A percentile compares a stretch with the other conserved stretches of the same genome.
Conservation (phyloP, 352 stramenopile genomes). For the Phytopythium oedochilum region DNA sequence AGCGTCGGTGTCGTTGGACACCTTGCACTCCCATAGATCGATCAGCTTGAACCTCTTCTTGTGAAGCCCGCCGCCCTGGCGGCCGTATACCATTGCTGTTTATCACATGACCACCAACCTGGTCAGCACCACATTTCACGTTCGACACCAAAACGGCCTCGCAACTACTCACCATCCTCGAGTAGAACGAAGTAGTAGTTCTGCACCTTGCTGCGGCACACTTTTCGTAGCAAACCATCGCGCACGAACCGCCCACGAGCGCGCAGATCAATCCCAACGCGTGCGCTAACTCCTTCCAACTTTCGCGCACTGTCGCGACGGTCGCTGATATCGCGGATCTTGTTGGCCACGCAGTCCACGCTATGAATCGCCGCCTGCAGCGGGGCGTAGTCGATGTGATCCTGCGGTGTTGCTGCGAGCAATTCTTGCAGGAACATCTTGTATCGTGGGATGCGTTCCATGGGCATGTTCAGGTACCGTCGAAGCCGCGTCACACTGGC, state of each 20-base stretch:
- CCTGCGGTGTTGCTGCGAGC: conserved; percentile 49
- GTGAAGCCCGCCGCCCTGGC: conserved; percentile 42
- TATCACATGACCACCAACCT: background rate
- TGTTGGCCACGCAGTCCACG: conserved; percentile 66
- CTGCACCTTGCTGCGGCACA: conserved; percentile 80
- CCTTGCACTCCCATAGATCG: conserved; percentile 73
- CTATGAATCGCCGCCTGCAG: conserved; percentile 70
- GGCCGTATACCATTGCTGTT: conserved; percentile 70
- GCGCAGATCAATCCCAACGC: conserved; percentile 64
- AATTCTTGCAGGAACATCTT: conserved; percentile 81
- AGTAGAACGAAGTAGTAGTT: conserved; percentile 84
- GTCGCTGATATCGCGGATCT: conserved; percentile 80
- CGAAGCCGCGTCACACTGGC: conserved; percentile 54
- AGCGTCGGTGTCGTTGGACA: conserved; percentile 59
- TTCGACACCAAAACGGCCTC: background rate
- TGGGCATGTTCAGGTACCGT: conserved; percentile 85
- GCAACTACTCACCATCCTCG: conserved; percentile 59
- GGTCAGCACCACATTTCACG: background rate
- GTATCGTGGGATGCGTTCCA: conserved; percentile 83
- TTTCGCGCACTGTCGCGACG: conserved; percentile 62
- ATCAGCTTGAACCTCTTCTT: conserved; percentile 85
- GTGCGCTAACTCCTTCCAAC: conserved; percentile 49
- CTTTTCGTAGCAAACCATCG: conserved; percentile 80
- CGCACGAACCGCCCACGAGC: conserved; percentile 56
- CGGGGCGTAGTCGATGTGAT: conserved; percentile 71